Evolutionary conservation across 371 early-diverging fungal genomes (phyloP), one percentile per base, ranked within the genome.

Genomic region (Saksenaea vasiformis): DNA sequence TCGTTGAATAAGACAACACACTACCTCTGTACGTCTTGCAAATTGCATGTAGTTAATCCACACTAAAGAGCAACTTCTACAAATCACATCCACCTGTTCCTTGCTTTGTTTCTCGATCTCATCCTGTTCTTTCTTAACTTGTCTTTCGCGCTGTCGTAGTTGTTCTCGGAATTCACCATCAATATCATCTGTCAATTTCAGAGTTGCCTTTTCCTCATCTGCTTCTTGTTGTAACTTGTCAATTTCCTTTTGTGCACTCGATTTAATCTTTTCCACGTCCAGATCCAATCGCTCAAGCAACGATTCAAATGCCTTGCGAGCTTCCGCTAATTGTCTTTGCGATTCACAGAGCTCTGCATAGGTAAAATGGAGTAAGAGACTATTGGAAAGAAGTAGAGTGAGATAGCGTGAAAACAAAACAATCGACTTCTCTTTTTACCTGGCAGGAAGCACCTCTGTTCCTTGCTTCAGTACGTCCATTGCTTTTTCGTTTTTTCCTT

Each of bases 11-110:
- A 24, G 15, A n/a, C 19, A 0, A 31, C 9, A 17, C n/a, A 38
- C 35, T 70, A 89, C 92, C 74, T 96, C 93, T 1, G 89, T 77
- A 27, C 98, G 83, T 69, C 96, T 80, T 5, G 88, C 85, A 63
- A 90, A 88, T 24, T 93, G 83, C 93, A 97, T 92, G 61, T 94
- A 94, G 66, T 86, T 86, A 62, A 97, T 90, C 93, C 95, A 96
- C 11, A 89, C 88, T 34, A 94, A 63, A 5, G 90, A 84, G 54
- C 87, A 83, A 1, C 79, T 83, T 55, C 85, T 76, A 60, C 86
- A 88, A 65, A 87, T 70, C 19, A 81, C 81, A 8, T 85, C 83
- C 14, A 93, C 71, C 67, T 91, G 85, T 28, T 80, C 79, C 57
- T 88, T 77, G 59, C 82, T 77, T 17, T 79, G 75, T 15, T 72